Percentiles rank a stretch among this genome's conserved stretches.
phyloP scores from a whole-genome alignment of 805 yeast genomes.

The Pichia scutulata region DNA sequence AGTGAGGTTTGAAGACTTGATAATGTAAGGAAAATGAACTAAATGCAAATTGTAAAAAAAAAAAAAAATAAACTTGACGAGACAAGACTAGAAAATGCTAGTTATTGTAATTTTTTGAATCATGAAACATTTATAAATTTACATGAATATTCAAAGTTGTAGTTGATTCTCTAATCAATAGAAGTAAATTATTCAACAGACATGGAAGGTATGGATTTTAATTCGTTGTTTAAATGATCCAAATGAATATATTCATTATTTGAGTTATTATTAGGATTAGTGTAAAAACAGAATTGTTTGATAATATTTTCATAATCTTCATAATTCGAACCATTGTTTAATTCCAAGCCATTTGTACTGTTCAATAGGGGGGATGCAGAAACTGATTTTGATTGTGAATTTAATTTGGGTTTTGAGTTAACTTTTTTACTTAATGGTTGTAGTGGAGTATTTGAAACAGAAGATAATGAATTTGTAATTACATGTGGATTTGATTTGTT shows the following conservation, averaged over 20 bases:
- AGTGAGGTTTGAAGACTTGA: too few species aligned
- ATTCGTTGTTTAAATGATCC: neutral
- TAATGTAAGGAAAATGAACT: neutral
- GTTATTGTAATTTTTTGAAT: neutral
- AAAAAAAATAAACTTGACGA: neutral
- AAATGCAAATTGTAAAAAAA: neutral
- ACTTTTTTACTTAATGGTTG: neutral
- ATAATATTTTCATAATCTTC: conserved; percentile 9
- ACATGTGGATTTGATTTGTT: neutral
- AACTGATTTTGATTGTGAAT: too few species aligned
- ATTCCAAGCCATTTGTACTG: conserved; percentile 11
- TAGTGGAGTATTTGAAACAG: neutral
- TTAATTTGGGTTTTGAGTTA: too few species aligned
- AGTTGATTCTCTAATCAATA: neutral
- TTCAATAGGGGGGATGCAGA: conserved; percentile 8
- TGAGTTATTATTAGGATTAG: neutral
- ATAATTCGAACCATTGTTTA: conserved; percentile 1
- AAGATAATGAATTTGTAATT: neutral
- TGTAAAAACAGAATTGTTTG: conserved; percentile 8
- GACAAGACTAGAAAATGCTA: neutral
- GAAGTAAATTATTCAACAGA: neutral
- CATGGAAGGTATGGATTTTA: conserved; percentile 1
- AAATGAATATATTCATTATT: neutral
- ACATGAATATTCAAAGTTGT: neutral
- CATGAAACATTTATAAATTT: neutral